Evolutionary conservation across 164 flowering plant species (phyloP).

Genomic region (Tetrastigma voinierianum): DNA sequence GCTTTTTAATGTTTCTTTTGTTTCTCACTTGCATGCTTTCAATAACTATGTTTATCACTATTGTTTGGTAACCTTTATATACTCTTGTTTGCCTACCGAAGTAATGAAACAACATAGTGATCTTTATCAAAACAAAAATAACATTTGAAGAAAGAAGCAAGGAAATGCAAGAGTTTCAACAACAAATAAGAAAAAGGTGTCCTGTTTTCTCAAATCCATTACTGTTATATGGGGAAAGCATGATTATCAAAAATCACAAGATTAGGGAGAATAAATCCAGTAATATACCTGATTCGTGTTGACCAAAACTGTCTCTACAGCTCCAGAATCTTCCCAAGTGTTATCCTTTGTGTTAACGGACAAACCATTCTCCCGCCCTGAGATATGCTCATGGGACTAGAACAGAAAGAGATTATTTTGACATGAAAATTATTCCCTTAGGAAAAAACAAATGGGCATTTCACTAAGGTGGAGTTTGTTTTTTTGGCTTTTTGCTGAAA

Average conservation of each 20-base stretch:
- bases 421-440: background rate
- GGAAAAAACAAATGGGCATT: background rate
- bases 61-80: too few species aligned
- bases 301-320: conserved; percentile 62
- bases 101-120: too few species aligned
- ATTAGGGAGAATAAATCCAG: background rate
- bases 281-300: conserved; percentile 79
- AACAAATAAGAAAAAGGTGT: background rate
- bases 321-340: conserved; percentile 43
- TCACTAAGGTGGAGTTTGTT: too few species aligned
- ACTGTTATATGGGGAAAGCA: too few species aligned
- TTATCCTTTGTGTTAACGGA: conserved; percentile 49
- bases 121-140: too few species aligned
- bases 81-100: too few species aligned
- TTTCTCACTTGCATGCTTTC: too few species aligned
- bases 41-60: too few species aligned
- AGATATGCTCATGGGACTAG: conserved; percentile 56
- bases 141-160: too few species aligned
- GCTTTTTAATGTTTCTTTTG: too few species aligned
- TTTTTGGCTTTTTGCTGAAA: too few species aligned
- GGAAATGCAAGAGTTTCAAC: too few species aligned
- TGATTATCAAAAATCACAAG: background rate
- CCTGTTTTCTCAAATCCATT: background rate
- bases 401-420: background rate
- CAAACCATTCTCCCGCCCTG: conserved; percentile 53